These are phyloP conservation scores for Termitomyces bulborhizus DNA, from an alignment of 768 basidiomycete species.

Conservation along the genomic window DNA sequence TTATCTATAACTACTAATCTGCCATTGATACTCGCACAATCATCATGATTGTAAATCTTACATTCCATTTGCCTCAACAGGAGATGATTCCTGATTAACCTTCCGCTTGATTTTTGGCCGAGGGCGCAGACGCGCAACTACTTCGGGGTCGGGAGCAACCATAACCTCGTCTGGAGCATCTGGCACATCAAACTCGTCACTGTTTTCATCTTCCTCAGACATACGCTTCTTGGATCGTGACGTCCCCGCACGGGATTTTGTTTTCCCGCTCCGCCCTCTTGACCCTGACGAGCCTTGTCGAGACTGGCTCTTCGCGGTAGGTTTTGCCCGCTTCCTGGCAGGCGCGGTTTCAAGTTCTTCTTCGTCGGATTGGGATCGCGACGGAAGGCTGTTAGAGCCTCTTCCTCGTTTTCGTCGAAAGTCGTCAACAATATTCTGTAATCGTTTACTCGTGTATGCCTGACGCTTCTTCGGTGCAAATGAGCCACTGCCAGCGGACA, in stretches of 20 bases:
- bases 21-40: not conserved
- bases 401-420: slow-evolving; percentile 56
- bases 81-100: not conserved
- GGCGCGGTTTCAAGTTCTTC: slow-evolving; percentile 16
- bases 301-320: slow-evolving; percentile 10
- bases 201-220: not conserved
- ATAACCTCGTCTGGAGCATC: not conserved
- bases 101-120: slow-evolving; percentile 23
- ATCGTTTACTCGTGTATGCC: slow-evolving; percentile 78
- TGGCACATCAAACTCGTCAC: not conserved
- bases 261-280: slow-evolving; percentile 6
- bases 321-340: slow-evolving; percentile 23
- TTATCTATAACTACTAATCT: not conserved
- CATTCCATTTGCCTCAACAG: not conserved
- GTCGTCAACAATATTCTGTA: slow-evolving; percentile 82
- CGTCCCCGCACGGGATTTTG: not conserved
- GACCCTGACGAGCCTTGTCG: slow-evolving; percentile 3
- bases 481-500: slow-evolving; percentile 59
- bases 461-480: slow-evolving; percentile 75
- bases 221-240: slow-evolving; percentile 10
- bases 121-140: slow-evolving; percentile 24
- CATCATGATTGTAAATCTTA: not conserved
- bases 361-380: slow-evolving; percentile 13
- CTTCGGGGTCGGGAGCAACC: slow-evolving; percentile 15
- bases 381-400: slow-evolving; percentile 17